A percentile compares a stretch with the other conserved stretches of the same genome.
These are phyloP conservation scores for Pseudonitzschia pungens DNA, from an alignment of 108 stramenopile genomes.

Conservation along the genomic window DNA sequence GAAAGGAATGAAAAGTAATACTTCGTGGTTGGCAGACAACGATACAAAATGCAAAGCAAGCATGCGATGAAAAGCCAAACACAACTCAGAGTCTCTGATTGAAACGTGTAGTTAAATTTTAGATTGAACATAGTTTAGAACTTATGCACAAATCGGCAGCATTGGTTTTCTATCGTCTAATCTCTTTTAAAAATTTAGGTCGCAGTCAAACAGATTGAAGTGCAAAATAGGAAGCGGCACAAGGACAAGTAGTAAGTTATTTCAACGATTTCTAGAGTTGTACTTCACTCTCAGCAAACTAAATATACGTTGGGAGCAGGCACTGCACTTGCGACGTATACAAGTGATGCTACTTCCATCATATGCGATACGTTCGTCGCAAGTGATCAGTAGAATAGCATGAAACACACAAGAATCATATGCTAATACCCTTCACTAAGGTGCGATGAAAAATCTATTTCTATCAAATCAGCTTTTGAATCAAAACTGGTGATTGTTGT, in stretches of 20 bases:
- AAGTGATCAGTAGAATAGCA: slow-evolving; percentile 57
- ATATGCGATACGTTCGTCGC: slow-evolving; percentile 52
- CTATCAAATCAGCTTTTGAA: too few species aligned
- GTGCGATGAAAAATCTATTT: too few species aligned
- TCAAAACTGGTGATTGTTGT: too few species aligned
- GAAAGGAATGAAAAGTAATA: background rate
- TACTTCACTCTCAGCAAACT: slow-evolving; percentile 50
- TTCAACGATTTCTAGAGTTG: too few species aligned
- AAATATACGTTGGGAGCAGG: slow-evolving; percentile 30
- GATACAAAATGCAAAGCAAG: background rate
- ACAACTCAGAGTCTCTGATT: background rate
- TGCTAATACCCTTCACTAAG: too few species aligned
- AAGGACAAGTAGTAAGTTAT: slow-evolving; percentile 34
- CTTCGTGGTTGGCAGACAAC: background rate
- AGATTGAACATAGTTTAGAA: background rate
- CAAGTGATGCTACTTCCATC: slow-evolving; percentile 53
- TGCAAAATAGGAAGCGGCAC: slow-evolving; percentile 51
- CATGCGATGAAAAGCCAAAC: background rate
- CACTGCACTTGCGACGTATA: slow-evolving; percentile 14
- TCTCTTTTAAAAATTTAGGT: too few species aligned
- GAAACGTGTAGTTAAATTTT: background rate
- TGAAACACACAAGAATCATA: slow-evolving; percentile 69
- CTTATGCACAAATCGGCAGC: background rate
- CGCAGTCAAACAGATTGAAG: too few species aligned
- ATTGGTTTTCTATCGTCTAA: background rate